Conservation (phyloP, 257 asterid species). For the Ballota nigra region DNA sequence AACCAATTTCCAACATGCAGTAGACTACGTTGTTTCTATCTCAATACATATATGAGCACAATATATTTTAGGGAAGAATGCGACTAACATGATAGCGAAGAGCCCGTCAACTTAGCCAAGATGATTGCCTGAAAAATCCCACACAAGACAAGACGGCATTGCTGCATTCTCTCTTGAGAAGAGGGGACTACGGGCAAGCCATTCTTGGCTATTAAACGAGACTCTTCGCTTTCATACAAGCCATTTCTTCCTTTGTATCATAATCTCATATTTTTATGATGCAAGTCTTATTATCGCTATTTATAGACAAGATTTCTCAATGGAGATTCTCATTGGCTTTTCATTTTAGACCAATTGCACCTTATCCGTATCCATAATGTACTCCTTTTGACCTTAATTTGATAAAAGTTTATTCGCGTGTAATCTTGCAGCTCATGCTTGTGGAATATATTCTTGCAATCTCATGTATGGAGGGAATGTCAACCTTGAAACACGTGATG, state of each 20-base stretch:
- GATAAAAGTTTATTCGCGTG: neutral
- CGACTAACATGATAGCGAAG: slow-evolving; percentile 23
- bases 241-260: neutral
- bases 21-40: too few species aligned
- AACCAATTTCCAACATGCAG: too few species aligned
- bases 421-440: neutral
- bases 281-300: neutral
- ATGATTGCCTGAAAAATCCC: slow-evolving; percentile 17
- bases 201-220: slow-evolving; percentile 17
- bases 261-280: neutral
- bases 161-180: neutral
- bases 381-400: neutral
- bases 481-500: neutral
- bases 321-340: slow-evolving; percentile 4
- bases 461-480: slow-evolving; percentile 1
- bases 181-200: slow-evolving; percentile 16
- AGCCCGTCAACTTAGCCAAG: slow-evolving; percentile 24
- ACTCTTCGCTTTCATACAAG: slow-evolving; percentile 8
- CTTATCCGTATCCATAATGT: neutral
- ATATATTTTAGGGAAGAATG: slow-evolving; percentile 18
- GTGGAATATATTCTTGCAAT: slow-evolving; percentile 8
- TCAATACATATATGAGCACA: too few species aligned
- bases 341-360: neutral
- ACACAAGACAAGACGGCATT: too few species aligned
- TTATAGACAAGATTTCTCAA: neutral